Conservation (phyloP, 116 monocot species). For the Phalaenopsis hybrid region DNA sequence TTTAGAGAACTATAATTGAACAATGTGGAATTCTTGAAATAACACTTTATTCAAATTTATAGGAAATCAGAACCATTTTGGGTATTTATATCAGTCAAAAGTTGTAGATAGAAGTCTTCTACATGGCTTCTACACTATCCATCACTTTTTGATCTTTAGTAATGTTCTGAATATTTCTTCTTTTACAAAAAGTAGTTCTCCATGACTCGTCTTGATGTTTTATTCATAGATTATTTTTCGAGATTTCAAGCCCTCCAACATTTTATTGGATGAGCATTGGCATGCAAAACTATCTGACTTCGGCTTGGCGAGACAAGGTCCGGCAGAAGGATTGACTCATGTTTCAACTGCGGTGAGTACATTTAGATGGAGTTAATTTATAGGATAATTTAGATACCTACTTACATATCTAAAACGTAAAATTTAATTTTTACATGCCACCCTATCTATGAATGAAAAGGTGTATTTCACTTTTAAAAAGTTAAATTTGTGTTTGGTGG, state of each 20-base stretch:
- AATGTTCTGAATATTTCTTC: not conserved
- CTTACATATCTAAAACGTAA: too few relatives aligned
- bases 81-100: too few relatives aligned
- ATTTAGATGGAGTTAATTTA: not conserved
- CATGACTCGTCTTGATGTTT: not conserved
- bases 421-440: too few relatives aligned
- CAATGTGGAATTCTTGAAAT: too few relatives aligned
- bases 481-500: too few relatives aligned
- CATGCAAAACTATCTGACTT: conserved; percentile 34
- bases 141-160: not conserved
- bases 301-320: conserved; percentile 37
- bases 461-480: too few relatives aligned
- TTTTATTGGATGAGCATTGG: conserved; percentile 32
- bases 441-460: too few relatives aligned
- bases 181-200: not conserved
- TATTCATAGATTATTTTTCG: conserved; percentile 26
- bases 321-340: conserved; percentile 27
- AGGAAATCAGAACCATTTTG: too few relatives aligned
- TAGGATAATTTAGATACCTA: too few relatives aligned
- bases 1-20: too few relatives aligned
- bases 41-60: too few relatives aligned
- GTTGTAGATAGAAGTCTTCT: not conserved
- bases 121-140: not conserved
- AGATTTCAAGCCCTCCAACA: conserved; percentile 33
- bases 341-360: conserved; percentile 31